Evolutionary conservation across 768 basidiomycete genomes (phyloP).

Genomic region (Suillus variegatus): DNA sequence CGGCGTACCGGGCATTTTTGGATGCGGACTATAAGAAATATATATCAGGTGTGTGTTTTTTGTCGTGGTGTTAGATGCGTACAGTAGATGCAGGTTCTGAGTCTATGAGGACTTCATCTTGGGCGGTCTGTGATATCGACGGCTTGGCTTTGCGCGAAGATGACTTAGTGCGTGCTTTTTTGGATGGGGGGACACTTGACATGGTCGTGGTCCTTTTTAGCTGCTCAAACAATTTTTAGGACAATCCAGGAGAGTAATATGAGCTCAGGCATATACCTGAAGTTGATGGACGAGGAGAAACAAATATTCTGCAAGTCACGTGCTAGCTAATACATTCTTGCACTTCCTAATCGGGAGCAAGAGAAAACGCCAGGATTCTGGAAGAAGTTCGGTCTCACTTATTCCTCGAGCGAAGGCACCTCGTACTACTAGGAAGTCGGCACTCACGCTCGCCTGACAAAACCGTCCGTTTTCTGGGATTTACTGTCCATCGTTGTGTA

Average conservation of each 20-base stretch:
- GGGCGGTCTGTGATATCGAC: conserved; percentile 5
- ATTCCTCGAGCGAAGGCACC: neutral
- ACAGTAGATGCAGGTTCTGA: conserved; percentile 20
- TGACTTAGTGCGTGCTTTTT: conserved; percentile 57
- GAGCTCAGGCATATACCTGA: conserved; percentile 3
- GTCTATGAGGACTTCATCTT: conserved; percentile 29
- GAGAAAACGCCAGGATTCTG: neutral
- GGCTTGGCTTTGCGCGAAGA: conserved; percentile 23
- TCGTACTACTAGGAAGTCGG: conserved; percentile 1
- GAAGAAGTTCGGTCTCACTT: neutral
- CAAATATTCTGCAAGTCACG: conserved; percentile 16
- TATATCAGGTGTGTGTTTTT: neutral
- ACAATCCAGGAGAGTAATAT: neutral
- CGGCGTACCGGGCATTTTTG: conserved; percentile 65
- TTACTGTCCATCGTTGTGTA: neutral
- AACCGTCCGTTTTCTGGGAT: neutral
- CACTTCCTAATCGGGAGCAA: conserved; percentile 1
- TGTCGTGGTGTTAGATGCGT: conserved; percentile 8
- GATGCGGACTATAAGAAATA: conserved; percentile 38
- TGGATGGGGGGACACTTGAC: conserved; percentile 48
- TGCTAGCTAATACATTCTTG: conserved; percentile 1
- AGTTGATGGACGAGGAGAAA: conserved; percentile 7
- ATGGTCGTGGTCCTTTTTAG: conserved; percentile 23
- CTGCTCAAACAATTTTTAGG: neutral
- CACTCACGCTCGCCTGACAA: neutral